Conservation (phyloP, 306 rosid species). For the Gleditsia sinensis region DNA sequence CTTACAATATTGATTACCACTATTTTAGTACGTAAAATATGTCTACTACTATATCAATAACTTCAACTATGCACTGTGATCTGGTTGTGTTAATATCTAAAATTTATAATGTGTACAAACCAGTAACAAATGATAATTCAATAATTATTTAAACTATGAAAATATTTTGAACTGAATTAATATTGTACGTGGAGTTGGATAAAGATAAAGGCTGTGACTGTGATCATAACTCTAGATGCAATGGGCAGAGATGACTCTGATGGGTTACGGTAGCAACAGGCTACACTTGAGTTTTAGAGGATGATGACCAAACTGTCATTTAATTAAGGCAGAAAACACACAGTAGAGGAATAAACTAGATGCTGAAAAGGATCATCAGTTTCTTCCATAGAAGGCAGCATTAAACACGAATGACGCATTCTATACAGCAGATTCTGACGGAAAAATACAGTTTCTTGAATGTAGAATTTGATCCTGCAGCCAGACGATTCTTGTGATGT, state of each 20-base stretch:
- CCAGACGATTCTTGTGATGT: slow-evolving; percentile 30
- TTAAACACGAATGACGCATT: slow-evolving; percentile 86
- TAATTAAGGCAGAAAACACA: slow-evolving; percentile 31
- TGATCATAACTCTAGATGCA: slow-evolving; percentile 94
- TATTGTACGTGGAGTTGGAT: slow-evolving; percentile 86
- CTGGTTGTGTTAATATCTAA: not conserved
- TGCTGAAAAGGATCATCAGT: slow-evolving; percentile 88
- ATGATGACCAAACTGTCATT: slow-evolving; percentile 4
- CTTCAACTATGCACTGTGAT: not conserved
- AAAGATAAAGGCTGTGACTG: slow-evolving; percentile 75
- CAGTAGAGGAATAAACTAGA: slow-evolving; percentile 43
- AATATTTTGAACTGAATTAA: not conserved
- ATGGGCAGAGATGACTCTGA: slow-evolving; percentile 97
- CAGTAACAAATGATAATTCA: not conserved
- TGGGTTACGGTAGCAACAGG: slow-evolving; percentile 95
- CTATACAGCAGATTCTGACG: slow-evolving; percentile 83
- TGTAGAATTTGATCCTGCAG: slow-evolving; percentile 78
- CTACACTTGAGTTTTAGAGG: slow-evolving; percentile 52
- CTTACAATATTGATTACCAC: no score
- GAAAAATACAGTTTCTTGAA: slow-evolving; percentile 84
- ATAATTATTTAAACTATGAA: not conserved
- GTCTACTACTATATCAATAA: not conserved
- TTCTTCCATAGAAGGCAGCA: slow-evolving; percentile 85
- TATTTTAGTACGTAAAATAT: no score
- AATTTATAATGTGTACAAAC: no score